Base-by-base conservation (phyloP, 2,329 filamentous ascomycete genomes). In the Monosporascus ibericus region DNA sequence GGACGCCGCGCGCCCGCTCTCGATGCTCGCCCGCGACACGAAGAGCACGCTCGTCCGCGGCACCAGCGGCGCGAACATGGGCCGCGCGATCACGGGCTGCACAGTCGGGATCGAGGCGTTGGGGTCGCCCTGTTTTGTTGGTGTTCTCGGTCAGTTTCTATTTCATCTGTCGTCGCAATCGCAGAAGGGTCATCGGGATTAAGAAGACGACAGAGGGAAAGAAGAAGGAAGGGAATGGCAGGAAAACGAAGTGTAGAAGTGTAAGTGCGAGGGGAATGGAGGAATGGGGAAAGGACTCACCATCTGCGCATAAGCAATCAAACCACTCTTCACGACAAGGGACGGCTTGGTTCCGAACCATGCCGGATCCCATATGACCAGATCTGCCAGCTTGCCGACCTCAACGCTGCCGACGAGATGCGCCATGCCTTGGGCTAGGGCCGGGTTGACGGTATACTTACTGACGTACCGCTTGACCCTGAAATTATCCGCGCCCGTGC, bases 371-470 rank as follows among this genome's bases (percentile, higher is more conserved):
- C 92, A 97, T 6, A 96, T 65, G 1, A 95, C 89, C 47, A 97
- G 68, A 68, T 97, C 92, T 0, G 92, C 92, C 47, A 96, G 71
- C 73, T 96, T 96, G 48, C 91, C 92, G 0, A 90, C 82, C 73
- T 96, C 91, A 50, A 96, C 72, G 60, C 88, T 92, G 7, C 92
- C 92, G 56, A 97, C 82, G 2, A 95, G 64, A 67, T 96, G 92
- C 0, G 78, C 73, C 85, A 97, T 95, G 2, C 92, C 92, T 70
- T 97, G 92, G 0, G 92, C 85, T 56, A 96, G 78, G 11, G 92
- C 90, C 1, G 92, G 90, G 71, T 97, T 97, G 72, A 97, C 85
- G 22, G 92, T 97, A 70, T 96, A 96, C 74, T 97, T 97, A 74
- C 87, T 90, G 46, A 97, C 79, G 68, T 97, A 97, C 25, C 92